Evolutionary conservation across 2,329 filamentous ascomycete species (phyloP), one percentile per base, ranked within the genome.

Genomic region (Coleophoma eucalyptorum): DNA sequence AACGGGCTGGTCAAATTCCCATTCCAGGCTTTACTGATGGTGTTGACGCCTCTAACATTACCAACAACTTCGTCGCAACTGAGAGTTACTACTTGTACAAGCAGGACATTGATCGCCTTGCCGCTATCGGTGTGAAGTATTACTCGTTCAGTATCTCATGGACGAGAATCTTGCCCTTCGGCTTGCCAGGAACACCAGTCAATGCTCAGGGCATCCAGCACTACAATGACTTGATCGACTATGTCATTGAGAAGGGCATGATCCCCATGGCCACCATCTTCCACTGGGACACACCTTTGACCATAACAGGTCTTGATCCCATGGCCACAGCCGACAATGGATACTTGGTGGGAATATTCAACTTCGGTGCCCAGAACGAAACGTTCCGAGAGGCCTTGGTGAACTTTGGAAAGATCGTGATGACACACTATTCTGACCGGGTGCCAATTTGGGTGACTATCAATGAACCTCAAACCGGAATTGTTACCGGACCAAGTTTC

Each of bases 141-240:
- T 79, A 77, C 60, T 73, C 74, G 3, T 80, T 80, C 53, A 76
- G 73, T 2, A 76, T 80, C 45, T 65, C 73, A 0, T 81, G 78
- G 77, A 69, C 74, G 2, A 66, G 77, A 13, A 75, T 81, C 38
- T 58, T 81, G 10, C 78, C 78, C 0, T 81, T 80, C 55, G 72
- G 70, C 15, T 18, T 75, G 4, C 69, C 71, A 0, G 73, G 72
- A 0, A 72, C 75, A 1, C 76, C 76, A 0, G 70, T 79, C 8
- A 79, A 79, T 49, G 63, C 72, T 48, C 65, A 72, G 45, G 76
- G 69, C 1, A 66, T 79, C 15, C 67, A 74, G 10, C 75, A 79
- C 55, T 79, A 79, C 52, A 69, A 77, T 50, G 73, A 79, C 45
- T 64, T 79, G 4, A 76, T 79, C 56, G 32, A 45, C 43, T 5